Percentiles rank a stretch among this genome's conserved stretches.
phyloP scores from a whole-genome alignment of 352 stramenopile genomes.

The Phytopythium delawarense region DNA sequence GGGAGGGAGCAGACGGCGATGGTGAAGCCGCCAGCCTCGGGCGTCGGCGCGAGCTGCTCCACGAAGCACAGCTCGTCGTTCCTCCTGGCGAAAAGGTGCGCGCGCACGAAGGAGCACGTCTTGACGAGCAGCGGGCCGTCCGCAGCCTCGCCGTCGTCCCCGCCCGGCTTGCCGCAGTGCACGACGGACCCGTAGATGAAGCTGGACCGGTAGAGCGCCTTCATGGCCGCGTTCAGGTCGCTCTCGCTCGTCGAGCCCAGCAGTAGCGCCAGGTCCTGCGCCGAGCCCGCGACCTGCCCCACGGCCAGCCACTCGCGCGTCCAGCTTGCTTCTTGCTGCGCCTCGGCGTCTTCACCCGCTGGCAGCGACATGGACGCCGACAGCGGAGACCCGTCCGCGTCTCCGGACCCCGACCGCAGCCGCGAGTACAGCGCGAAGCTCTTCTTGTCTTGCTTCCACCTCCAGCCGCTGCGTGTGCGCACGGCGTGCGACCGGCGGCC shows the following conservation, averaged over 20 bases:
- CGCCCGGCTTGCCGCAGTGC: slow-evolving; percentile 3
- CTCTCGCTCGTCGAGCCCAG: slow-evolving; percentile 22
- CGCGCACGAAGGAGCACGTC: slow-evolving; percentile 28
- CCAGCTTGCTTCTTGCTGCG: not conserved
- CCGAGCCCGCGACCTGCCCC: slow-evolving; percentile 20
- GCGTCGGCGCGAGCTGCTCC: slow-evolving; percentile 24
- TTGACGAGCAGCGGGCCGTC: slow-evolving; percentile 24
- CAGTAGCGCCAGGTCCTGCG: slow-evolving; percentile 17
- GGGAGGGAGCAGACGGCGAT: slow-evolving; percentile 25
- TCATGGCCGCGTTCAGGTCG: slow-evolving; percentile 34
- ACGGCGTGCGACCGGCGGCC: slow-evolving; percentile 4
- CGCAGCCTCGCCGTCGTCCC: not conserved
- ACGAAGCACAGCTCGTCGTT: slow-evolving; percentile 38
- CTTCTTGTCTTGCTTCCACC: slow-evolving; percentile 21
- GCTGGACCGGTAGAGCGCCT: slow-evolving; percentile 27
- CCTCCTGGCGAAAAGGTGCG: slow-evolving; percentile 23
- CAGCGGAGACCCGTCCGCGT: not conserved
- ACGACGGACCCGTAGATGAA: slow-evolving; percentile 52
- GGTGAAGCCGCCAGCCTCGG: slow-evolving; percentile 16
- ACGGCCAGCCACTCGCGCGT: slow-evolving; percentile 21
- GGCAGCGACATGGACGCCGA: not conserved
- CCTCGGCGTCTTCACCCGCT: not conserved
- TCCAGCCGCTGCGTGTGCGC: slow-evolving; percentile 22
- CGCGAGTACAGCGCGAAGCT: slow-evolving; percentile 23
- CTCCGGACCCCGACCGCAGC: not conserved